Evolutionary conservation across 192 early-diverging fungal genomes (phyloP).

Genomic region (Chytriomyces sp.): DNA sequence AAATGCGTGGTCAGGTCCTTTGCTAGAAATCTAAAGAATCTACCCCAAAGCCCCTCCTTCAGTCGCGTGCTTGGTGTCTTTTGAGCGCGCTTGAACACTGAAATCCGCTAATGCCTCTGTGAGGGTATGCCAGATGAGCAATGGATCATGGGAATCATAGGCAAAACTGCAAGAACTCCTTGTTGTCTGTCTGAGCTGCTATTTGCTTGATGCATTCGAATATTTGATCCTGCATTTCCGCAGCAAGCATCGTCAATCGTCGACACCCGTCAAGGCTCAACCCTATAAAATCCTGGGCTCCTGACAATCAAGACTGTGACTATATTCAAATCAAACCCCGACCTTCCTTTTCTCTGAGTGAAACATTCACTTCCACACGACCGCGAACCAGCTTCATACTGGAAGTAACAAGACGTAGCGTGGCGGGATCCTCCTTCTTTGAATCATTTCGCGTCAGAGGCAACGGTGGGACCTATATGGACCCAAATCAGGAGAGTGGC

Average conservation of each 20-base stretch:
- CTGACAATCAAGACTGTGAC: conserved; percentile 95
- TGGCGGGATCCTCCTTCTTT: conserved; percentile 74
- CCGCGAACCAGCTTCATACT: conserved; percentile 95
- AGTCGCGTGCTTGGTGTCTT: conserved; percentile 89
- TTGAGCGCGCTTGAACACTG: conserved; percentile 71
- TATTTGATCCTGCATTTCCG: conserved; percentile 71
- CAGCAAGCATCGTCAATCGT: not conserved
- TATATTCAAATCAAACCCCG: conserved; percentile 86
- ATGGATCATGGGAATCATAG: conserved; percentile 88
- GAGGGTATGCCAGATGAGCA: conserved; percentile 95
- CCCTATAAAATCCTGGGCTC: conserved; percentile 94
- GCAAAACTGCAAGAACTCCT: conserved; percentile 78
- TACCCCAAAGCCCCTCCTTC: conserved; percentile 81
- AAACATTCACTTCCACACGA: conserved; percentile 86
- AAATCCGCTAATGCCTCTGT: conserved; percentile 90
- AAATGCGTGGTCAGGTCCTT: conserved; percentile 87
- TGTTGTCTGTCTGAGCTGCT: conserved; percentile 80
- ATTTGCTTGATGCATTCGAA: conserved; percentile 83
- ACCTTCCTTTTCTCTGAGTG: conserved; percentile 85
- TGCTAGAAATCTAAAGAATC: conserved; percentile 89
- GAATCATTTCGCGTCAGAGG: not conserved
- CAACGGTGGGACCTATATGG: not conserved
- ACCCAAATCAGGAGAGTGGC: conserved; percentile 77
- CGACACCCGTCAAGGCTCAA: conserved; percentile 26
- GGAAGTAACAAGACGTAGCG: conserved; percentile 89